Percentiles rank a stretch among this genome's conserved stretches.
These are phyloP conservation scores for Colletotrichum sp. DNA, from an alignment of 2,329 filamentous ascomycete species.

Conservation along the genomic window DNA sequence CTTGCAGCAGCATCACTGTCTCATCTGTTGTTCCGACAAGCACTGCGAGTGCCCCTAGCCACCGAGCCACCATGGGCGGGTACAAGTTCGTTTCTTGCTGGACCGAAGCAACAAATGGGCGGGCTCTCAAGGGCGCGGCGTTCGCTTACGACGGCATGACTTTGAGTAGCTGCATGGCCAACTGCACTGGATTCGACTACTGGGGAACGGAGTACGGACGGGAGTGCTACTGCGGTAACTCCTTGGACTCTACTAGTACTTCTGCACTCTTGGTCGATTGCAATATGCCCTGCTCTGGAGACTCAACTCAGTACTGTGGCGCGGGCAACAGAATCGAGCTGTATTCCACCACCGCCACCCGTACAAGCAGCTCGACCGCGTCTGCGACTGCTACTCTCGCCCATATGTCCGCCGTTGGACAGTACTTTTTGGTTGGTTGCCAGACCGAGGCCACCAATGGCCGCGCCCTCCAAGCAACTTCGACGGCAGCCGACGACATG, in stretches of 20 bases:
- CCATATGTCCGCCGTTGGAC: slow-evolving; percentile 34
- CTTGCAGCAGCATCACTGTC: slow-evolving; percentile 26
- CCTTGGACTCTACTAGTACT: slow-evolving; percentile 25
- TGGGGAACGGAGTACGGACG: slow-evolving; percentile 58
- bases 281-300: slow-evolving; percentile 46
- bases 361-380: slow-evolving; percentile 27
- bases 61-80: slow-evolving; percentile 45
- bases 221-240: slow-evolving; percentile 58
- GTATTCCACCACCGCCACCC: slow-evolving; percentile 44
- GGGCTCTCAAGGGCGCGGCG: slow-evolving; percentile 46
- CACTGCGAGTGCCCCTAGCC: slow-evolving; percentile 33
- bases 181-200: slow-evolving; percentile 51
- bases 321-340: slow-evolving; percentile 47
- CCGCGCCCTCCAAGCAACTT: slow-evolving; percentile 39
- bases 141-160: slow-evolving; percentile 56
- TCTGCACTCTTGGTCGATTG: slow-evolving; percentile 35
- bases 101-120: slow-evolving; percentile 48
- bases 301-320: slow-evolving; percentile 45
- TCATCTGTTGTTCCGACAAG: slow-evolving; percentile 19
- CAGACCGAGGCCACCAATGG: slow-evolving; percentile 40
- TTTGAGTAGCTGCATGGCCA: slow-evolving; percentile 49
- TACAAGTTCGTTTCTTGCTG: slow-evolving; percentile 69
- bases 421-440: slow-evolving; percentile 43
- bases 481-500: slow-evolving; percentile 37
- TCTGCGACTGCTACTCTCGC: slow-evolving; percentile 37